Evolutionary conservation across 2,329 filamentous ascomycete species (phyloP), one percentile per base, ranked within the genome.

Genomic region (Cercospora sesami): DNA sequence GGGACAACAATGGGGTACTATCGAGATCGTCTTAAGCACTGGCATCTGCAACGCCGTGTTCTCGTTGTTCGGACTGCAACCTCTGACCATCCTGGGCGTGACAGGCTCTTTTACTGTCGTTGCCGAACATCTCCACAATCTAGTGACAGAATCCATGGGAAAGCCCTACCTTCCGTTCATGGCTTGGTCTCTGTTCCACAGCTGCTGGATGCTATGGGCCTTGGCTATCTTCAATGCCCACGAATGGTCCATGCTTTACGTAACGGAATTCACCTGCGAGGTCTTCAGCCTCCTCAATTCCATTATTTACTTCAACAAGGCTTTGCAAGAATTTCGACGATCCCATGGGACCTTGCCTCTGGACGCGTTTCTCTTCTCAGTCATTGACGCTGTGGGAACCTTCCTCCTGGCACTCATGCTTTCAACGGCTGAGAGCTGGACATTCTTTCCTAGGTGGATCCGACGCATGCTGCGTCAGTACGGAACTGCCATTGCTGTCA

Each of bases 221-320:
- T 81, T 90, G 12, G 87, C 88, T 64, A 85, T 89, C 62, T 85
- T 90, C 78, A 90, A 90, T 76, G 88, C 87, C 4, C 87, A 90
- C 74, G 87, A 90, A 77, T 90, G 87, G 86, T 90, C 88, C 0
- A 90, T 90, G 88, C 83, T 86, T 72, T 90, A 90, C 76, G 88
- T 90, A 58, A 90, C 88, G 1, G 87, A 85, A 18, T 90, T 90
- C 76, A 88, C 84, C 67, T 88, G 86, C 55, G 88, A 90, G 75
- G 88, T 90, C 65, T 90, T 90, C 75, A 88, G 87, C 2, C 81
- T 90, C 6, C 79, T 90, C 28, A 90, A 90, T 77, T 88, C 86
- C 71, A 84, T 90, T 66, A 90, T 90, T 71, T 90, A 90, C 78
- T 89, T 90, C 73, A 36, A 53, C 57, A 90, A 90, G 77, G 87